A percentile compares a stretch with the other conserved stretches of the same genome.
Conservation (phyloP, 768 basidiomycete species). For the Paxillus rubicundulus region DNA sequence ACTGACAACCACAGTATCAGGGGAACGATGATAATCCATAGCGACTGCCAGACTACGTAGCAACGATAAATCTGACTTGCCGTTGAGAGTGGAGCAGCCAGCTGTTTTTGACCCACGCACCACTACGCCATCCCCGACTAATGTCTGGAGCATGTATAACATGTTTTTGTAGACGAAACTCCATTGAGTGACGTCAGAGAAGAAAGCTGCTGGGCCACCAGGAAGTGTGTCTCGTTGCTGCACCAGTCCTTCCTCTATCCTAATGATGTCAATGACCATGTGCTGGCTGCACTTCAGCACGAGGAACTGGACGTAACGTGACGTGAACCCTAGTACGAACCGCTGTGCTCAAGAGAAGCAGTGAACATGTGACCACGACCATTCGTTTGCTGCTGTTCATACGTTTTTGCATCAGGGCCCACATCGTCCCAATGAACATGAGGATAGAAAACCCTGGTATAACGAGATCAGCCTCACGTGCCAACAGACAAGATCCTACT, state of each 20-base stretch:
- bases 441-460: constrained; percentile 30
- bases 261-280: constrained; percentile 16
- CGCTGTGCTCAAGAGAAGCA: constrained; percentile 23
- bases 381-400: constrained; percentile 7
- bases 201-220: constrained; percentile 25
- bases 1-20: constrained; percentile 16
- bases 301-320: background rate
- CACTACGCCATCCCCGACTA: constrained; percentile 25
- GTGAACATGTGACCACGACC: constrained; percentile 16
- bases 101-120: background rate
- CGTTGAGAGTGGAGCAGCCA: background rate
- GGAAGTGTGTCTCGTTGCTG: constrained; percentile 14
- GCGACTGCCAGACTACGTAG: constrained; percentile 26
- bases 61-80: constrained; percentile 25
- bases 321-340: constrained; percentile 9
- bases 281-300: constrained; percentile 3
- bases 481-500: background rate
- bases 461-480: background rate
- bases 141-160: constrained; percentile 18
- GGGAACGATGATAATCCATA: constrained; percentile 19
- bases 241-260: constrained; percentile 22
- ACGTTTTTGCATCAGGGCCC: constrained; percentile 14
- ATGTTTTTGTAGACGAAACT: constrained; percentile 29
- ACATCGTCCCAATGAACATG: constrained; percentile 30
- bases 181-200: constrained; percentile 23